Evolutionary conservation across 1,139 yeast genomes (phyloP).

Genomic region (Suhomyces ambrosiae): DNA sequence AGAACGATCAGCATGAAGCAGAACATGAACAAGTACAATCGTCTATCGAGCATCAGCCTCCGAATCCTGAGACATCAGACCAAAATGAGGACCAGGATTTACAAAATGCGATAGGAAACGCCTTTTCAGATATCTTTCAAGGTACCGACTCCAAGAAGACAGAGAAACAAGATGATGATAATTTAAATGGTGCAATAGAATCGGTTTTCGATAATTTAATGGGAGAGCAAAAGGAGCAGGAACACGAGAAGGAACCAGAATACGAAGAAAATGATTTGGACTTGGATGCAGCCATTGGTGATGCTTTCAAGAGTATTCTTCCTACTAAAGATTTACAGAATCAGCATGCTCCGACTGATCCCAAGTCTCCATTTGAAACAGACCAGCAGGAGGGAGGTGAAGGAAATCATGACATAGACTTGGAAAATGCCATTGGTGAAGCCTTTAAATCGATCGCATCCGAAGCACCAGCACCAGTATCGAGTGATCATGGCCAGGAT

Average conservation of each 20-base stretch:
- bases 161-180: background rate
- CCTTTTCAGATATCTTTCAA: conserved; percentile 20
- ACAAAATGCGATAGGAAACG: conserved; percentile 30
- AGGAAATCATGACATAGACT: conserved; percentile 21
- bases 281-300: conserved; percentile 32
- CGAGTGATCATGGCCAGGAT: background rate
- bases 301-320: conserved; percentile 25
- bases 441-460: conserved; percentile 18
- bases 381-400: conserved; percentile 5
- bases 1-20: conserved; percentile 3
- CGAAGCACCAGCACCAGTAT: background rate
- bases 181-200: conserved; percentile 7
- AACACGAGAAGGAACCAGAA: conserved; percentile 3
- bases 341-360: background rate
- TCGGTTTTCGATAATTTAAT: conserved; percentile 8
- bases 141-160: background rate
- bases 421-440: conserved; percentile 30
- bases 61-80: conserved; percentile 11
- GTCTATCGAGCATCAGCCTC: background rate
- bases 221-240: no score
- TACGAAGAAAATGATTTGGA: conserved; percentile 20
- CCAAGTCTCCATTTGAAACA: no score
- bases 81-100: no score
- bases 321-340: conserved; percentile 10
- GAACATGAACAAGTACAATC: background rate